Base-by-base conservation (phyloP, 2,329 filamentous ascomycete genomes). In the Fusarium denticulatum region DNA sequence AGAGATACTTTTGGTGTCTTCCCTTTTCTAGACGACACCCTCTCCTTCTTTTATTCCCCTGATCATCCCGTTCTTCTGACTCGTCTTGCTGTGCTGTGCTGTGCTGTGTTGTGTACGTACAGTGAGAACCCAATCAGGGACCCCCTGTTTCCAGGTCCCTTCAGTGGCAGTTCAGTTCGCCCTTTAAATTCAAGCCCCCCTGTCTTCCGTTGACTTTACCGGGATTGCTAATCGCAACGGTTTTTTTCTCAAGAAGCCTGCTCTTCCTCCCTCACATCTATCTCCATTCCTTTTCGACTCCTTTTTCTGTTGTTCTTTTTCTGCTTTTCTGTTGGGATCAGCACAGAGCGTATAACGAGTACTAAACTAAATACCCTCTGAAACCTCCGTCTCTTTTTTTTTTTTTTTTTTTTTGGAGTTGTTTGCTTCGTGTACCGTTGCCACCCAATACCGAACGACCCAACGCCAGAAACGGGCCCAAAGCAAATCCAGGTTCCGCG, bases 181-280 rank as follows among this genome's bases (percentile, higher is more conserved):
- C 69, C 69, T 76, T 63, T 57, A 46, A 57, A 46, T 39, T 18
- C 42, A 67, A 67, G 20, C 50, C 39, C 66, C 72, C 71, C 60
- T 64, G 69, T 53, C 46, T 50, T 65, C 64, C 49, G 53, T 46
- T 74, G 55, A 46, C 64, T 64, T 67, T 63, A 55, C 74, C 66
- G 53, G 76, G 68, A 73, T 78, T 77, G 64, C 62, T 71, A 67
- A 73, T 75, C 62, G 40, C 62, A 57, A 71, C 57, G 59, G 49
- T 55, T 71, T 62, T 75, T 65, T 68, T 59, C 55, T 62, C 42
- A 42, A 58, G 60, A 59, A 59, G 47, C 36, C 37, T 57, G 34
- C 37, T 36, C 58, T 50, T 50, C 56, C 43, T 73, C 59, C 58
- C 60, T 66, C 66, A 60, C 52, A 60, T 65, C 49, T 26, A 47